Percentiles rank a stretch among this genome's conserved stretches.
phyloP scores from a whole-genome alignment of 1,284 basidiomycete genomes.

The Mycena sp. region DNA sequence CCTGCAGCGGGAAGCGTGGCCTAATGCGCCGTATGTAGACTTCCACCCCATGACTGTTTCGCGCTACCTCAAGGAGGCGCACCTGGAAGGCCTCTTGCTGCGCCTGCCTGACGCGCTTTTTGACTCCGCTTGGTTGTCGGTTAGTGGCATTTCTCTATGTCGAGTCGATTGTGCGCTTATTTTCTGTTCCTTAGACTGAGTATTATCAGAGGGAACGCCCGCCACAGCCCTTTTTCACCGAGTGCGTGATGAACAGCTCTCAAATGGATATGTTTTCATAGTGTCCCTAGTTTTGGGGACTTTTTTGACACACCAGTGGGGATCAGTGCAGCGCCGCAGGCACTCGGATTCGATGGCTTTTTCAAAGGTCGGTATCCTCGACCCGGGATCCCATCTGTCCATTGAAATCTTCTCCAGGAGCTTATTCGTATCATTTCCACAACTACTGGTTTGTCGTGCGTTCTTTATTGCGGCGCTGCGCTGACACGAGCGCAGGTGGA shows the following conservation, averaged over 20 bases:
- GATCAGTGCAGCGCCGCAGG: constrained; percentile 76
- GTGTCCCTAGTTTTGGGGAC: constrained; percentile 67
- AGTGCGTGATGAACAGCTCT: constrained; percentile 50
- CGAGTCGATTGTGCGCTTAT: no score
- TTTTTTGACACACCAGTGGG: constrained; percentile 84
- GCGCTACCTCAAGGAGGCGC: constrained; percentile 81
- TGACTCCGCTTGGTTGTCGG: constrained; percentile 89
- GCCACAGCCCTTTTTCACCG: constrained; percentile 85
- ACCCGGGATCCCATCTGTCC: no score
- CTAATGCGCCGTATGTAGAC: constrained; percentile 49
- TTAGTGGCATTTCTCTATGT: no score
- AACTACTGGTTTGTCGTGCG: constrained; percentile 68
- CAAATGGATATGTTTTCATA: not conserved
- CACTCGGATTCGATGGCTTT: constrained; percentile 86
- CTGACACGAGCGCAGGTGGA: constrained; percentile 73
- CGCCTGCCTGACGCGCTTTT: constrained; percentile 87
- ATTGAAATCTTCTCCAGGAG: no score
- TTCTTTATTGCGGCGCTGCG: constrained; percentile 12
- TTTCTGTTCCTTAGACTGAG: no score
- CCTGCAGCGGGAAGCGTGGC: not conserved
- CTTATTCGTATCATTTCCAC: constrained; percentile 59
- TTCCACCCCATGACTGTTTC: constrained; percentile 91
- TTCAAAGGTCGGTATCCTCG: no score
- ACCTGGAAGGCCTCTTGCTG: constrained; percentile 75
- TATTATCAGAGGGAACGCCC: constrained; percentile 84